A percentile compares a stretch with the other conserved stretches of the same genome.
These are phyloP conservation scores for Cryptococcus amylolentus DNA, from an alignment of 1,284 basidiomycete species.

Conservation along the genomic window DNA sequence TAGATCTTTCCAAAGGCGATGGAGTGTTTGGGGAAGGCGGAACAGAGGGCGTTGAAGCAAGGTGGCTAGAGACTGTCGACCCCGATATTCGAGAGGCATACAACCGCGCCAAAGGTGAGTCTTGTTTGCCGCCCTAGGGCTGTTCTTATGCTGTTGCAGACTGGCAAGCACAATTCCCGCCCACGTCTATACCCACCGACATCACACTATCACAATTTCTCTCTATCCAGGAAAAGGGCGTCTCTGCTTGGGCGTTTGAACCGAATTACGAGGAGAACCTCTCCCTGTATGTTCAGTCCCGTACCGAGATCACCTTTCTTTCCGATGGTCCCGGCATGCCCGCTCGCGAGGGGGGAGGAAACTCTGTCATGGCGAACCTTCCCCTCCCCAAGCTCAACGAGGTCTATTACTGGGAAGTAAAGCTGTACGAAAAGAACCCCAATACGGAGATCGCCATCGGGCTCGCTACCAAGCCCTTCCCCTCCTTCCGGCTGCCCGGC, in stretches of 20 bases:
- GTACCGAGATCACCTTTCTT: conserved; percentile 93
- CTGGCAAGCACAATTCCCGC: conserved; percentile 84
- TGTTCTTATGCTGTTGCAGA: conserved; percentile 55
- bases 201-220: conserved; percentile 96
- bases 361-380: conserved; percentile 89
- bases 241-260: conserved; percentile 95
- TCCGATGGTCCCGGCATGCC: conserved; percentile 79
- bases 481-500: conserved; percentile 86
- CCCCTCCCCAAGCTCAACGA: conserved; percentile 93
- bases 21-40: conserved; percentile 85
- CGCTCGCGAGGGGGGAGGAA: conserved; percentile 58
- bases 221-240: conserved; percentile 95
- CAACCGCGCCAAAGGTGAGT: conserved; percentile 78
- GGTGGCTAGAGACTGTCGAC: conserved; percentile 83
- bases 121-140: background rate
- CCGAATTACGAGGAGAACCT: conserved; percentile 92
- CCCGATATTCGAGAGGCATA: conserved; percentile 71
- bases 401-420: conserved; percentile 97
- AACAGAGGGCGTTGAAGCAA: conserved; percentile 80
- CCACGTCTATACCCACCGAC: conserved; percentile 87
- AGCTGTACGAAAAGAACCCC: conserved; percentile 90
- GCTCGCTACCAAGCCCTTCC: conserved; percentile 91
- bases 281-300: conserved; percentile 81
- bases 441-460: conserved; percentile 81
- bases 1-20: conserved; percentile 88